Conservation (phyloP, 1,284 basidiomycete species). For the Puccinia novopanici region DNA sequence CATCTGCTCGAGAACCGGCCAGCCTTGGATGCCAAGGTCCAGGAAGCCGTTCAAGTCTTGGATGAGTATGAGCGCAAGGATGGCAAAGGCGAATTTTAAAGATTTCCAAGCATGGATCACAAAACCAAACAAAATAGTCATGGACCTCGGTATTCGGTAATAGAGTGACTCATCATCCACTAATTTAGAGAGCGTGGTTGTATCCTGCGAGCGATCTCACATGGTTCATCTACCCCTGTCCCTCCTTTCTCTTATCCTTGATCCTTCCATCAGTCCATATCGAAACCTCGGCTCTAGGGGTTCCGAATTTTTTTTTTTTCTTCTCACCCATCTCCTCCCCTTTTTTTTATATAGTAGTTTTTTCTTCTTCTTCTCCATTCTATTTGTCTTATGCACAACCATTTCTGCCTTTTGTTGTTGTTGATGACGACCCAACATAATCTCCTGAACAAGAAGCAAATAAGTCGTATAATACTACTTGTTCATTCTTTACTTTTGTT, state of each 20-base stretch:
- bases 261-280: neutral
- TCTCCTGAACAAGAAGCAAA: too few relatives aligned
- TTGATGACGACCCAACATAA: neutral
- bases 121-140: neutral
- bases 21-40: slow-evolving; percentile 80
- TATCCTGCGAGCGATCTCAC: too few relatives aligned
- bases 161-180: too few relatives aligned
- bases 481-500: too few relatives aligned
- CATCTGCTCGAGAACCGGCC: slow-evolving; percentile 78
- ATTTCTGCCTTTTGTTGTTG: neutral
- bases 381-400: too few relatives aligned
- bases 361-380: too few relatives aligned
- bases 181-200: too few relatives aligned
- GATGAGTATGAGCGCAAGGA: slow-evolving; percentile 71
- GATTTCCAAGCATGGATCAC: neutral
- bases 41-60: slow-evolving; percentile 78
- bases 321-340: neutral
- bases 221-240: too few relatives aligned
- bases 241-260: too few relatives aligned
- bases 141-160: too few relatives aligned
- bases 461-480: too few relatives aligned
- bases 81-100: slow-evolving; percentile 31
- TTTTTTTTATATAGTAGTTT: neutral
- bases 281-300: neutral
- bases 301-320: neutral